phyloP scores from a whole-genome alignment of 108 stramenopile genomes.

The Nannochloropsis granulata region DNA sequence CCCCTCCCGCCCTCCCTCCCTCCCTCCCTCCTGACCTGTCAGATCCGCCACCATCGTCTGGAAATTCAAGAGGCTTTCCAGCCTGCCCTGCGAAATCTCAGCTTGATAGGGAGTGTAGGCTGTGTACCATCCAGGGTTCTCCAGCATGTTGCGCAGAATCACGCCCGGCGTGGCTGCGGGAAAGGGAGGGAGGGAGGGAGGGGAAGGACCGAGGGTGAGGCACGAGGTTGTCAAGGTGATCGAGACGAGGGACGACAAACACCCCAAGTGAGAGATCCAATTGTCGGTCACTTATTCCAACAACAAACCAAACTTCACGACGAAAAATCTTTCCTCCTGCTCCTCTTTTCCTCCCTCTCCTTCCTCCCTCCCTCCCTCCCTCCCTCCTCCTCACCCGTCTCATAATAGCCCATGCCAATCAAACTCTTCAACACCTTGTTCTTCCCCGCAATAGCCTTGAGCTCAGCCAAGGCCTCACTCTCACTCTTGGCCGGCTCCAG shows the following conservation, averaged over 20 bases:
- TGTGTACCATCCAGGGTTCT: slow-evolving; percentile 99
- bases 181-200: not conserved
- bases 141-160: slow-evolving; percentile 91
- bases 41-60: slow-evolving; percentile 95
- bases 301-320: too few species aligned
- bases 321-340: too few species aligned
- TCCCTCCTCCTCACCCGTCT: slow-evolving; percentile 46
- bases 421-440: slow-evolving; percentile 89
- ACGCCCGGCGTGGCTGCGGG: slow-evolving; percentile 59
- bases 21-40: slow-evolving; percentile 48
- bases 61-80: slow-evolving; percentile 97
- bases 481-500: slow-evolving; percentile 65
- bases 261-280: too few species aligned
- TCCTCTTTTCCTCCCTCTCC: too few species aligned
- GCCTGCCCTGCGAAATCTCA: slow-evolving; percentile 95
- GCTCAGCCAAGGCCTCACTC: slow-evolving; percentile 71
- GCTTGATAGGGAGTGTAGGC: slow-evolving; percentile 99
- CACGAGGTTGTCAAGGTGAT: not conserved
- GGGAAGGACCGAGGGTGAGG: not conserved
- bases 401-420: slow-evolving; percentile 96
- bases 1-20: not conserved
- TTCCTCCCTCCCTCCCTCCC: not conserved
- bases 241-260: too few species aligned
- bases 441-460: slow-evolving; percentile 38
- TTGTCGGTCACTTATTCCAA: too few species aligned